Percentiles rank a stretch among this genome's conserved stretches.
phyloP scores from a whole-genome alignment of 495 filamentous ascomycete genomes.

The Hyaloscypha hepaticicola region DNA sequence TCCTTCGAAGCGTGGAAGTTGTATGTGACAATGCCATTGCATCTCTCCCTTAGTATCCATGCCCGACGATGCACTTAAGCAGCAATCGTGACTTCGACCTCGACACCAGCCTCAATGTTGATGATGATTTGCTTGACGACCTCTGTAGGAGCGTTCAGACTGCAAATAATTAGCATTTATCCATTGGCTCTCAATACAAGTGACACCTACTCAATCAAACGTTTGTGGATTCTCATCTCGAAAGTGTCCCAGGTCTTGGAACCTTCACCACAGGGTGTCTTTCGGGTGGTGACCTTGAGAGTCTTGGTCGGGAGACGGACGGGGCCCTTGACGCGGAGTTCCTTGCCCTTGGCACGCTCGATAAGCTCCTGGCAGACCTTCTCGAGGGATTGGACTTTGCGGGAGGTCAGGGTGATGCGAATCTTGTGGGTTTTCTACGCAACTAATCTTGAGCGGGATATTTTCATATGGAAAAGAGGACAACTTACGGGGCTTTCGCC shows the following conservation, averaged over 20 bases:
- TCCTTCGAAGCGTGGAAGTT: constrained; percentile 17
- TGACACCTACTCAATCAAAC: constrained; percentile 79
- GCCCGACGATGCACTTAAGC: constrained; percentile 58
- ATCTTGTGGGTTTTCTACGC: constrained; percentile 91
- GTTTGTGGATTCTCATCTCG: constrained; percentile 99
- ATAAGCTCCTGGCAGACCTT: constrained; percentile 98
- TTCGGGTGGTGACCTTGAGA: constrained; percentile 91
- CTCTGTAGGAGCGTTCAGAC: constrained; percentile 95
- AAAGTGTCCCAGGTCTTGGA: constrained; percentile 99
- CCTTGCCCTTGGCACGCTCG: constrained; percentile 98
- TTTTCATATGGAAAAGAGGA: not conserved
- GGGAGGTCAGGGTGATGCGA: constrained; percentile 93
- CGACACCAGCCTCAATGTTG: constrained; percentile 99
- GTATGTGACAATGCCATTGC: constrained; percentile 7
- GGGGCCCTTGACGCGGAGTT: constrained; percentile 96
- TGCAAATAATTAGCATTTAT: constrained; percentile 35
- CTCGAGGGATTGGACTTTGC: constrained; percentile 92
- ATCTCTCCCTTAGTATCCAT: not conserved
- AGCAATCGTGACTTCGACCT: constrained; percentile 99
- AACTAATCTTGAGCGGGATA: not conserved
- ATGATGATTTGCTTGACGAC: constrained; percentile 99
- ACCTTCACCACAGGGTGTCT: constrained; percentile 98
- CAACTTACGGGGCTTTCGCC: constrained; percentile 73
- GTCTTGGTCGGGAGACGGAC: constrained; percentile 98
- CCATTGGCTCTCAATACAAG: not conserved